Evolutionary conservation across 139 green algal species (phyloP).

Genomic region (Trebouxia sp.): DNA sequence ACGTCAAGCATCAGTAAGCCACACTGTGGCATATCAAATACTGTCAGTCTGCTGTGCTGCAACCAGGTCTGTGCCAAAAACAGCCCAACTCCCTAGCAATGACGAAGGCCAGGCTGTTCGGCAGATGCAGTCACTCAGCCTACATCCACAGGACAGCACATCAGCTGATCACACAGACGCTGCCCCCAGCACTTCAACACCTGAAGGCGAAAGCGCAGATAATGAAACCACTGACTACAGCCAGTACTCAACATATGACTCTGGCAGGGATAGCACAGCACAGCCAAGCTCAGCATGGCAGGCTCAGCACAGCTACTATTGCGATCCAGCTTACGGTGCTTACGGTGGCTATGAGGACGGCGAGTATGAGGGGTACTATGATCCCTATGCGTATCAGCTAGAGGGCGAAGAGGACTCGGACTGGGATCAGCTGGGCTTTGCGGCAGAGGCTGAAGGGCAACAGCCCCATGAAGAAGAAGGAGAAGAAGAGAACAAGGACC

Average conservation of each 20-base stretch:
- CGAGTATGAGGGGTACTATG: background rate
- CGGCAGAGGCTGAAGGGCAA: background rate
- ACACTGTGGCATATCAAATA: too few species aligned
- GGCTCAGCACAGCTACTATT: background rate
- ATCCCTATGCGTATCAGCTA: background rate
- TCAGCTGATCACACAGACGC: background rate
- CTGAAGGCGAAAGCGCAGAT: too few species aligned
- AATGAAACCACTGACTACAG: background rate
- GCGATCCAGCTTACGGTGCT: background rate
- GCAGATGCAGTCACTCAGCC: background rate
- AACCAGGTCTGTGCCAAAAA: background rate
- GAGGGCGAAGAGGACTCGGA: background rate
- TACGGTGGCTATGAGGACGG: background rate
- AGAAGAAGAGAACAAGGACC: background rate
- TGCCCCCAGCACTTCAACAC: background rate
- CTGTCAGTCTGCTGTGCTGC: background rate
- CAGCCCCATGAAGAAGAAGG: background rate
- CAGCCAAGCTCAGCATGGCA: conserved; percentile 13
- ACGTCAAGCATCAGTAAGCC: too few species aligned
- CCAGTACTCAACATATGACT: background rate
- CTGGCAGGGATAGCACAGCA: background rate
- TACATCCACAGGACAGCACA: background rate
- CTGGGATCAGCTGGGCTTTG: conserved; percentile 21
- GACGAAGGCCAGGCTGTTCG: background rate
- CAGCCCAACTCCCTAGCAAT: conserved; percentile 9